A percentile compares a stretch with the other conserved stretches of the same genome.
Conservation (phyloP, 2,329 filamentous ascomycete species). For the Penicillium aurantiogriseum region DNA sequence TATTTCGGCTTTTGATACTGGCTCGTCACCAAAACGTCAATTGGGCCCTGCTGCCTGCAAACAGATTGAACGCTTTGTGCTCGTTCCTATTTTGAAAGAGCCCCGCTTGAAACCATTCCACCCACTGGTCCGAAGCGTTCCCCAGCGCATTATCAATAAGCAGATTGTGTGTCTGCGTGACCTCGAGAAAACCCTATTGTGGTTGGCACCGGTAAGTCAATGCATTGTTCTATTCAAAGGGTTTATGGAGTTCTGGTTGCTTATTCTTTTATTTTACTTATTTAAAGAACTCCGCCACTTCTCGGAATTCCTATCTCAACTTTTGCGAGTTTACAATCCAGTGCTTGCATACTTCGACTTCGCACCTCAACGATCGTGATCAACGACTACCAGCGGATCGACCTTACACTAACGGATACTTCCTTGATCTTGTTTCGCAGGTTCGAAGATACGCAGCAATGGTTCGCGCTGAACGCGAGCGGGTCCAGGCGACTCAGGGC, state of each 20-base stretch:
- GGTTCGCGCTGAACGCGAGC: conserved; percentile 71
- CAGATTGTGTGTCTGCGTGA: conserved; percentile 89
- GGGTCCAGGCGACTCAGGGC: conserved; percentile 57
- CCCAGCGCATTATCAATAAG: conserved; percentile 74
- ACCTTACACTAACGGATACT: conserved; percentile 94
- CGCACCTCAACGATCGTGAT: conserved; percentile 80
- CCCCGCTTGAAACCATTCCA: conserved; percentile 75
- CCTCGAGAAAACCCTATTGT: conserved; percentile 88
- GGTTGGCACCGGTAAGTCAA: conserved; percentile 88
- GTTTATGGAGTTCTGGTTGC: conserved; percentile 64
- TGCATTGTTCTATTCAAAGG: conserved; percentile 16
- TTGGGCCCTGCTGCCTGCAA: conserved; percentile 69
- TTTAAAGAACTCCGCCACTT: conserved; percentile 68
- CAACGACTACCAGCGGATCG: conserved; percentile 80
- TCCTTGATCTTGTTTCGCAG: conserved; percentile 93
- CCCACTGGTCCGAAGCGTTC: conserved; percentile 73
- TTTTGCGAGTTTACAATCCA: conserved; percentile 90
- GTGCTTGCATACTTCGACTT: conserved; percentile 85
- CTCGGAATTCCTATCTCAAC: conserved; percentile 74
- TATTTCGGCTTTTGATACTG: conserved; percentile 49
- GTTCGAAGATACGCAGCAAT: conserved; percentile 85
- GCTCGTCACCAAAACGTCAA: conserved; percentile 53
- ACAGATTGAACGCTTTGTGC: conserved; percentile 75
- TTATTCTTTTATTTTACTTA: conserved; percentile 54
- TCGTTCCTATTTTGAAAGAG: conserved; percentile 75